Evolutionary conservation across 352 stramenopile species (phyloP), one percentile per base, ranked within the genome.

Genomic region (Globisporangium canariense): DNA sequence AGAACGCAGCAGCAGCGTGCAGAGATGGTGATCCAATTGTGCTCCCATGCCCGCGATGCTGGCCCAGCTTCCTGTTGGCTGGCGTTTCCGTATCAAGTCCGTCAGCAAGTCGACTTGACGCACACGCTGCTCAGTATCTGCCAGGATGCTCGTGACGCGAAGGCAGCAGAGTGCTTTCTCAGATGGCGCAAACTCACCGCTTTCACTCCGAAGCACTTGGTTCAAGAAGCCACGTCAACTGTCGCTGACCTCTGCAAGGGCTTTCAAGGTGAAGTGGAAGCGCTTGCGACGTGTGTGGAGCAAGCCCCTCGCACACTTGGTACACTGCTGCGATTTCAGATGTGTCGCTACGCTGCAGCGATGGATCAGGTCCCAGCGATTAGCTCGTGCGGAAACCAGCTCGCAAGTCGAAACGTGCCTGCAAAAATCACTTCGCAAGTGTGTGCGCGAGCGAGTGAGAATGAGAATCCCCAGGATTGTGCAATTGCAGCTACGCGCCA

Each of bases 31-130:
- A 59, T 73, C 11, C 50, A 66, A 50, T 62, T 81, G 8, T 83
- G 74, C 51, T 41, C 71, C 8, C 25, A 25, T 25, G 56, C 63
- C 11, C 54, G 41, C 2, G 60, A 57, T 41, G 58, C 32, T 36
- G 73, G 62, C 13, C 81, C 78, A 30, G 79, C 71, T n/a, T 61
- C 60, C 20, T 89, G 81, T n/a, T 91, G 81, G 81, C 40, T 70
- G 1, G 53, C 63, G 4, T 56, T 81, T 36, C 62, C 75, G 6
- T 46, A 54, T 0, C 63, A 73, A 63, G 30, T 76, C 40, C 66
- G 63, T 6, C 63, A 70, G 9, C 75, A 79, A n/a, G 54, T 57
- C 52, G 50, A 62, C 14, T 45, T 60, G 64, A 45, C 66, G 20
- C 66, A 65, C 14, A 60, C 64, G 46, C 51, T 81, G 11, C 54